These are phyloP conservation scores for Talaromyces sp. DNA, from an alignment of 2,329 filamentous ascomycete species.

Conservation along the genomic window DNA sequence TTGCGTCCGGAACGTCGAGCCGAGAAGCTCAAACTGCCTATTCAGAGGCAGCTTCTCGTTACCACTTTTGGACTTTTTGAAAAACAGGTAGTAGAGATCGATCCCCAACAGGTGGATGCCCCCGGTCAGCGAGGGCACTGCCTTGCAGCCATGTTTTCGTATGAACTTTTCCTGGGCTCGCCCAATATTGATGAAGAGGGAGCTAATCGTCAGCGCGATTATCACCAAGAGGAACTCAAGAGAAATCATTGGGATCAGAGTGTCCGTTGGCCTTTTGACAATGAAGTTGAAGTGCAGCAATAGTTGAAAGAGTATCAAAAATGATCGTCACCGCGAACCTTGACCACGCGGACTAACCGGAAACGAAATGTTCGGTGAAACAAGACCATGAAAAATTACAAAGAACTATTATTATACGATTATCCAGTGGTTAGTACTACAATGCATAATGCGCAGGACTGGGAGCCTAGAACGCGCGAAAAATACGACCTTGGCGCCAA, in stretches of 20 bases:
- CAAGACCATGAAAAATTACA: neutral
- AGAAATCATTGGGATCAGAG: neutral
- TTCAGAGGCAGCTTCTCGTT: conserved; percentile 2
- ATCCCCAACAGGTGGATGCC: neutral
- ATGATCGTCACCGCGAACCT: neutral
- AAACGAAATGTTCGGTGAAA: neutral
- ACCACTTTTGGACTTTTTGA: neutral
- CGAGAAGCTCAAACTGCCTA: conserved; percentile 5
- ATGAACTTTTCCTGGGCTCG: neutral
- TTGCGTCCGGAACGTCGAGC: conserved; percentile 8
- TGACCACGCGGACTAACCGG: neutral
- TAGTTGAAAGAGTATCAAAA: neutral
- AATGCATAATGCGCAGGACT: too few relatives aligned
- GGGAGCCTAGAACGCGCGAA: too few relatives aligned
- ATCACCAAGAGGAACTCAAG: neutral
- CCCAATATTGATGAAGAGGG: neutral
- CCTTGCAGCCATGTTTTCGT: conserved; percentile 4
- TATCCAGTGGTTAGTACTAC: neutral
- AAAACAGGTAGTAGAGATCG: conserved; percentile 1
- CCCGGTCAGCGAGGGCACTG: neutral
- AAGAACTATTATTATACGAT: neutral
- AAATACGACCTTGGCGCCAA: neutral
- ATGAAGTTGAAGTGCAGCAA: neutral
- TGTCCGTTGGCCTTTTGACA: neutral
- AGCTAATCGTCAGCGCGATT: neutral